Conservation (phyloP, 805 yeast species). For the Starmera quercuum region DNA sequence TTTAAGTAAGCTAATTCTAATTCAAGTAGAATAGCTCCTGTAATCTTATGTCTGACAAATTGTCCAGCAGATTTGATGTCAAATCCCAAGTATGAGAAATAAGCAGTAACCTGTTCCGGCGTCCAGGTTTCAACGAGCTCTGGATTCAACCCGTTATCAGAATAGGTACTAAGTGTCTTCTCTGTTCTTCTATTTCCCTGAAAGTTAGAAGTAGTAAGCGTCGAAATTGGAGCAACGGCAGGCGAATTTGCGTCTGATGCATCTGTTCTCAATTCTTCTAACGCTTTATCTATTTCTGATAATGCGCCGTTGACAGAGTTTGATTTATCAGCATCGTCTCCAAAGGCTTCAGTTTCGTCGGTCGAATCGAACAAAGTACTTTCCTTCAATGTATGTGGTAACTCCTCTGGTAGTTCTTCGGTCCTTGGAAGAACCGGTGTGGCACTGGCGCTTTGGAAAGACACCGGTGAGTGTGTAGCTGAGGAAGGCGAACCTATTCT, state of each 20-base stretch:
- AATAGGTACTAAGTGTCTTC: no score
- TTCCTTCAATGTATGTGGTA: no score
- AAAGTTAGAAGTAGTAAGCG: not conserved
- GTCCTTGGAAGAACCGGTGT: not conserved
- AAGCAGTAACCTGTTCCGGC: slow-evolving; percentile 76
- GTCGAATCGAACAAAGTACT: no score
- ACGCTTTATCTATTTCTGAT: slow-evolving; percentile 66
- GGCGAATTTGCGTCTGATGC: slow-evolving; percentile 7
- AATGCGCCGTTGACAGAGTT: slow-evolving; percentile 46
- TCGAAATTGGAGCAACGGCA: not conserved
- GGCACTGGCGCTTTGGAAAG: slow-evolving; percentile 3
- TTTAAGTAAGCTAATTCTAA: slow-evolving; percentile 80
- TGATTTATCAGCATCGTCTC: slow-evolving; percentile 7
- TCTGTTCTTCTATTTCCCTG: no score
- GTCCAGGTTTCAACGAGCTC: slow-evolving; percentile 59
- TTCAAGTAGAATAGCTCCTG: slow-evolving; percentile 79
- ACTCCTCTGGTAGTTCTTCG: no score
- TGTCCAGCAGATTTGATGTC: slow-evolving; percentile 68
- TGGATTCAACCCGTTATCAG: slow-evolving; percentile 33
- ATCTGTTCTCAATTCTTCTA: slow-evolving; percentile 47
- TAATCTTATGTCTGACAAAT: slow-evolving; percentile 81
- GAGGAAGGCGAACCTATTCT: slow-evolving; percentile 28
- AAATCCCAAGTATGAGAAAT: slow-evolving; percentile 67
- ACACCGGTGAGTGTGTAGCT: slow-evolving; percentile 11
- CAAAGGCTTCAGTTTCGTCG: not conserved